phyloP scores from a whole-genome alignment of 495 filamentous ascomycete species.

The Neurospora sp. region DNA sequence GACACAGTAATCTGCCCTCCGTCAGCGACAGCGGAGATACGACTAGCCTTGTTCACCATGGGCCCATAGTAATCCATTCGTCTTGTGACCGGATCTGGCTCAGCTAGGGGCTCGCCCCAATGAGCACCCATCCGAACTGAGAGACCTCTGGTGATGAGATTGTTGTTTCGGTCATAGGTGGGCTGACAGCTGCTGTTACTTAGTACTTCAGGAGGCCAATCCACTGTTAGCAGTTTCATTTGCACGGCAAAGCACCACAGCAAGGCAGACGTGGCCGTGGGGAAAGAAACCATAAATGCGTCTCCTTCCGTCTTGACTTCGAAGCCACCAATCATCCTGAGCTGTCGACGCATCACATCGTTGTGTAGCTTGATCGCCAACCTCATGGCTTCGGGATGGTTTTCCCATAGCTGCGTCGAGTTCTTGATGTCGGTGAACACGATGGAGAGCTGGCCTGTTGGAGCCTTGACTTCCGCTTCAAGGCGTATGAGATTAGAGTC shows the following conservation, averaged over 20 bases:
- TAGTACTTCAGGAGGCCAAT: constrained; percentile 90
- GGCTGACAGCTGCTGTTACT: constrained; percentile 77
- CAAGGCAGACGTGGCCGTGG: constrained; percentile 84
- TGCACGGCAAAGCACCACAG: constrained; percentile 96
- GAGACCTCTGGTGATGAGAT: constrained; percentile 81
- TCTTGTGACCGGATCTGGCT: constrained; percentile 87
- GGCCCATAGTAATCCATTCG: constrained; percentile 99
- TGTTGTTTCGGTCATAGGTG: constrained; percentile 71
- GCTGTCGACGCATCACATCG: constrained; percentile 83
- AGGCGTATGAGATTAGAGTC: constrained; percentile 79
- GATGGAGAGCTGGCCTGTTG: constrained; percentile 79
- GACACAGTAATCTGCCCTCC: constrained; percentile 96
- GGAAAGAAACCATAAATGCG: constrained; percentile 98
- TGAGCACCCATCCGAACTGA: constrained; percentile 97
- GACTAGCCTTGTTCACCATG: constrained; percentile 94
- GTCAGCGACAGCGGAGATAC: constrained; percentile 90
- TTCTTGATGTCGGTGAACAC: constrained; percentile 99
- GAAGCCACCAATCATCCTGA: constrained; percentile 90
- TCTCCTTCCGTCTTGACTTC: constrained; percentile 99
- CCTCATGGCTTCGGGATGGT: constrained; percentile 85
- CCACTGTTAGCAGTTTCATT: constrained; percentile 68
- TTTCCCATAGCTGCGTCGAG: constrained; percentile 95
- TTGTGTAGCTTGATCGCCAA: constrained; percentile 95
- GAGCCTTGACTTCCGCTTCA: constrained; percentile 80
- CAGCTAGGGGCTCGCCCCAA: constrained; percentile 88